Percentiles rank a stretch among this genome's conserved stretches.
phyloP scores from a whole-genome alignment of 2,329 filamentous ascomycete genomes.

The Penicillium sp. region DNA sequence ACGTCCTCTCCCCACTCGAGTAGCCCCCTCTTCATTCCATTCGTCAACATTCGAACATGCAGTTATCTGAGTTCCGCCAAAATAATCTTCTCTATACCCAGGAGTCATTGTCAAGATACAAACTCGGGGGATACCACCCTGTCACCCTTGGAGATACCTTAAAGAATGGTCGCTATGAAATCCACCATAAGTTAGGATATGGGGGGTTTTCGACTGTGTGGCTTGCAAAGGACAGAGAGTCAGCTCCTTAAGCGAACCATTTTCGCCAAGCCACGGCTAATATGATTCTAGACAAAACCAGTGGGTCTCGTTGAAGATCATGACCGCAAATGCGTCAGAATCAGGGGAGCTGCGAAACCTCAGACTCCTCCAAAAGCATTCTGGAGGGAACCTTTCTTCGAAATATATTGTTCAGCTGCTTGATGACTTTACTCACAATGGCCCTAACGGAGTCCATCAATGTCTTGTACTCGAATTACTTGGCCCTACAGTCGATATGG shows the following conservation, averaged over 20 bases:
- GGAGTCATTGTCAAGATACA: neutral
- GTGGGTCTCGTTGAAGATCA: conserved; percentile 35
- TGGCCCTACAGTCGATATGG: conserved; percentile 27
- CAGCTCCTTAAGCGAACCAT: neutral
- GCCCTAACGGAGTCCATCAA: conserved; percentile 35
- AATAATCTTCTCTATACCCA: neutral
- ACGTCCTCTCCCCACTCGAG: neutral
- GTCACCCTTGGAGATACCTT: conserved; percentile 44
- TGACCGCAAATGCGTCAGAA: conserved; percentile 22
- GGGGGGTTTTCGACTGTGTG: conserved; percentile 48
- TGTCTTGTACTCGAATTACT: conserved; percentile 36
- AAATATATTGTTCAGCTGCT: conserved; percentile 28
- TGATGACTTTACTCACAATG: conserved; percentile 29
- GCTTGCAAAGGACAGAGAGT: conserved; percentile 39
- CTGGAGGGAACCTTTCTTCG: conserved; percentile 10
- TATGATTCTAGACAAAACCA: conserved; percentile 7
- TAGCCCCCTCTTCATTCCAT: neutral
- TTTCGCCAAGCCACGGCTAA: conserved; percentile 2
- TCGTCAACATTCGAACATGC: neutral
- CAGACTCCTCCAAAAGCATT: conserved; percentile 8
- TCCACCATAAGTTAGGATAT: conserved; percentile 47
- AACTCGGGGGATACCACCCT: conserved; percentile 46
- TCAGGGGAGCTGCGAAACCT: conserved; percentile 21
- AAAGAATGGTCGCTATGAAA: conserved; percentile 40
- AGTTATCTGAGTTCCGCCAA: neutral